phyloP scores from a whole-genome alignment of 805 yeast species.

The Jamesozyma piceae region DNA sequence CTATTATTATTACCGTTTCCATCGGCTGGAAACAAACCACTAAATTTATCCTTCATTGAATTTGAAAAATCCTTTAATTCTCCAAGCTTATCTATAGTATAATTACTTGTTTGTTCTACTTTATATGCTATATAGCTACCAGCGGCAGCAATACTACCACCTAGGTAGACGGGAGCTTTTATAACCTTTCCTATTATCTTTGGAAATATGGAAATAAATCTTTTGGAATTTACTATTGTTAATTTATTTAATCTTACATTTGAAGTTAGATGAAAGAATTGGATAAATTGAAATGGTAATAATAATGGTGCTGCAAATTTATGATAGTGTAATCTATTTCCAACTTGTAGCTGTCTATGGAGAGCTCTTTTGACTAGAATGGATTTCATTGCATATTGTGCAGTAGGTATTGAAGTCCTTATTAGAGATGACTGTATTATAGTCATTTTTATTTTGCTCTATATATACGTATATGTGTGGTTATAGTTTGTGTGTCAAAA shows the following conservation, averaged over 20 bases:
- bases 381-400: not conserved
- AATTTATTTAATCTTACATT: slow-evolving; percentile 1
- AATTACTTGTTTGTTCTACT: slow-evolving; percentile 74
- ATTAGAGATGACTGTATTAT: not conserved
- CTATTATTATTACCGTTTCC: slow-evolving; percentile 49
- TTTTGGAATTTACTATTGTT: slow-evolving; percentile 10
- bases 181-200: slow-evolving; percentile 46
- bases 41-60: slow-evolving; percentile 38
- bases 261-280: slow-evolving; percentile 8
- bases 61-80: slow-evolving; percentile 55
- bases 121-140: slow-evolving; percentile 89
- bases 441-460: no score
- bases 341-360: not conserved
- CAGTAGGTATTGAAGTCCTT: not conserved
- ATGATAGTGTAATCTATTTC: slow-evolving; percentile 12
- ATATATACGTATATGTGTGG: no score
- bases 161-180: slow-evolving; percentile 70
- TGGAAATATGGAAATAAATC: slow-evolving; percentile 34
- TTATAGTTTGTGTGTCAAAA: no score
- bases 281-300: slow-evolving; percentile 13
- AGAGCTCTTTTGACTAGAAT: not conserved
- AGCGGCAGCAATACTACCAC: slow-evolving; percentile 90
- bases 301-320: slow-evolving; percentile 17
- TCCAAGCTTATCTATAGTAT: slow-evolving; percentile 56
- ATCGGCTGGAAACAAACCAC: slow-evolving; percentile 20